Percentiles rank a stretch among this genome's conserved stretches.
These are phyloP conservation scores for Pyrus bretschneideri DNA, from an alignment of 306 rosid genomes.

Conservation along the genomic window DNA sequence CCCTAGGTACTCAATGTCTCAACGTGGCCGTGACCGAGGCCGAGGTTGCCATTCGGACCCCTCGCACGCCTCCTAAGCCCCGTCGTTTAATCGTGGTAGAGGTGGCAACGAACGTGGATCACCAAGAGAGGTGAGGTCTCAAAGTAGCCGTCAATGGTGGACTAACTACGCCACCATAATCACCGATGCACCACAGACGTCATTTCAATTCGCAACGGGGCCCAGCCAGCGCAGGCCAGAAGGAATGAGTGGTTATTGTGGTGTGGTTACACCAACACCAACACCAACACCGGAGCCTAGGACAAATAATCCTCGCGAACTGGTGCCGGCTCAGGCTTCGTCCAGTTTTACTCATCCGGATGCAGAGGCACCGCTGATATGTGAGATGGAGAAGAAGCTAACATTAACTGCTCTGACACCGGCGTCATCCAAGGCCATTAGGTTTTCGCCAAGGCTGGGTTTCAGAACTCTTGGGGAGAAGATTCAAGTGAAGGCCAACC, in stretches of 20 bases:
- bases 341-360: neutral
- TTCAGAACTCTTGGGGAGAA: constrained; percentile 13
- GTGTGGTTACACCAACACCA: neutral
- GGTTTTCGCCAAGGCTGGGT: constrained; percentile 32
- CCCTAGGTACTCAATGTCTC: constrained; percentile 5
- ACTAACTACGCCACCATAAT: too few species aligned
- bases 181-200: neutral
- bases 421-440: constrained; percentile 27
- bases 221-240: neutral
- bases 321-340: neutral
- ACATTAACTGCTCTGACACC: constrained; percentile 25
- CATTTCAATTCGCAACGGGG: neutral
- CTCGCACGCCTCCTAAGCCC: constrained; percentile 3
- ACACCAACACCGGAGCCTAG: too few species aligned
- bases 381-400: constrained; percentile 5
- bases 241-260: neutral
- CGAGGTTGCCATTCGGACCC: neutral
- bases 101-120: neutral
- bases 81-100: neutral
- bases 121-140: neutral
- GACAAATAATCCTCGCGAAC: too few species aligned
- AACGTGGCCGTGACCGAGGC: neutral
- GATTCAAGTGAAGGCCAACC: too few species aligned
- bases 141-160: too few species aligned
- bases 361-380: neutral